A percentile compares a stretch with the other conserved stretches of the same genome.
These are phyloP conservation scores for Domatiomyces catenatus DNA, from an alignment of 2,329 filamentous ascomycete genomes.

Conservation along the genomic window DNA sequence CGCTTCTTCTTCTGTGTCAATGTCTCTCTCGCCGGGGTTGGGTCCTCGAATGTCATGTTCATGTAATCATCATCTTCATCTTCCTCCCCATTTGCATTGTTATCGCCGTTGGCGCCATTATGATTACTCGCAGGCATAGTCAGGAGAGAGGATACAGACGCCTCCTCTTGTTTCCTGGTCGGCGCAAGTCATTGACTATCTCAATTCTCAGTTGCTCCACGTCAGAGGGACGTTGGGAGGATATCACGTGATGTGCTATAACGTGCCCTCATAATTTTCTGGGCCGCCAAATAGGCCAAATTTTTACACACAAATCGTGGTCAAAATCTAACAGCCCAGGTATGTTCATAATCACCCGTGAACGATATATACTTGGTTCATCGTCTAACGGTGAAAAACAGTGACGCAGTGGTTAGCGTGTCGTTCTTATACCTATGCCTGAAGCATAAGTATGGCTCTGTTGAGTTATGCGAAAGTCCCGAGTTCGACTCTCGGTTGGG, in stretches of 20 bases:
- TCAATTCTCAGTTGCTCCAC: background rate
- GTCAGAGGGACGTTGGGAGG: background rate
- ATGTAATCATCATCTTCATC: slow-evolving; percentile 89
- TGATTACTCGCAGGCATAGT: background rate
- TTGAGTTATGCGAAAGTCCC: slow-evolving; percentile 26
- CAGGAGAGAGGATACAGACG: background rate
- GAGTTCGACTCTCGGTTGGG: slow-evolving; percentile 26
- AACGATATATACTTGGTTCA: slow-evolving; percentile 10
- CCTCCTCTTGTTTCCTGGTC: background rate
- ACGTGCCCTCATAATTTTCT: background rate
- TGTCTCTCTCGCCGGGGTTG: slow-evolving; percentile 40
- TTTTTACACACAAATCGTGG: slow-evolving; percentile 8
- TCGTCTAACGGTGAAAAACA: slow-evolving; percentile 1
- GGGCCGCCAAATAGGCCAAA: slow-evolving; percentile 5
- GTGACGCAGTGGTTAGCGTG: slow-evolving; percentile 26
- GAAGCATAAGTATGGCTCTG: slow-evolving; percentile 17
- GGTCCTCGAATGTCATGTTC: slow-evolving; percentile 77
- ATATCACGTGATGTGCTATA: slow-evolving; percentile 4
- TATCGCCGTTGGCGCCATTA: slow-evolving; percentile 2
- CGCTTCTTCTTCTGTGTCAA: slow-evolving; percentile 45
- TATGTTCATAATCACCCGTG: background rate
- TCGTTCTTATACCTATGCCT: slow-evolving; percentile 25
- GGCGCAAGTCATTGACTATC: background rate
- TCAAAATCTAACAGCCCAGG: slow-evolving; percentile 3
- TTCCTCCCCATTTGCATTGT: background rate